A percentile compares a stretch with the other conserved stretches of the same genome.
phyloP scores from a whole-genome alignment of 2,329 filamentous ascomycete genomes.

The Botrytis hyacinthi region DNA sequence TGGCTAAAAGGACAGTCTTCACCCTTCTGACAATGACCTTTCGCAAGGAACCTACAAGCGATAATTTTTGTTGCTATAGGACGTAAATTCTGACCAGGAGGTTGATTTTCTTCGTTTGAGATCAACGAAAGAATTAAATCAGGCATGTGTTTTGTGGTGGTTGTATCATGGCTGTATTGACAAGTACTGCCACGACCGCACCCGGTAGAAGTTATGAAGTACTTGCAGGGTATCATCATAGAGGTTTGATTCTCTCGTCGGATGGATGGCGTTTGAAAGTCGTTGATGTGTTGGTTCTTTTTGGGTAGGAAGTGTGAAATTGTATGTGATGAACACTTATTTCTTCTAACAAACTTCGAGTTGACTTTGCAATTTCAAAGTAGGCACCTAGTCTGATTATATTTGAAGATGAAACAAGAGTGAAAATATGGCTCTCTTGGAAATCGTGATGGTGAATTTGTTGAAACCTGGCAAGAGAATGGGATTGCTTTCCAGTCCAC shows the following conservation, averaged over 20 bases:
- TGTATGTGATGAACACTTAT: neutral
- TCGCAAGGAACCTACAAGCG: neutral
- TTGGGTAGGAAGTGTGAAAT: neutral
- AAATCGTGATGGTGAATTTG: neutral
- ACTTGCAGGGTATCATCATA: neutral
- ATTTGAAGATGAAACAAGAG: neutral
- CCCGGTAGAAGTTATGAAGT: neutral
- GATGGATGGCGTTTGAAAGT: neutral
- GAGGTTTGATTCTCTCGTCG: neutral
- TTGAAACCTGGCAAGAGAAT: neutral
- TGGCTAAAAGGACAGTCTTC: neutral
- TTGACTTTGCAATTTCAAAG: neutral
- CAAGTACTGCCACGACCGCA: neutral
- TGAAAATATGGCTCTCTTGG: neutral
- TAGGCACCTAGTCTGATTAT: neutral
- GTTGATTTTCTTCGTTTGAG: neutral
- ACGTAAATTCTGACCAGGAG: neutral
- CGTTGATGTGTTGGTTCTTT: neutral
- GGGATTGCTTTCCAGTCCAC: neutral
- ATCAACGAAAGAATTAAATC: neutral
- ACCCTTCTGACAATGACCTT: neutral
- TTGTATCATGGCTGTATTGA: neutral
- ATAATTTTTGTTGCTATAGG: neutral
- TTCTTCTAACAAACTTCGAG: neutral
- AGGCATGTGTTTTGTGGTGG: neutral